Base-by-base conservation (phyloP, 2,329 filamentous ascomycete genomes). In the Alternaria rosae region DNA sequence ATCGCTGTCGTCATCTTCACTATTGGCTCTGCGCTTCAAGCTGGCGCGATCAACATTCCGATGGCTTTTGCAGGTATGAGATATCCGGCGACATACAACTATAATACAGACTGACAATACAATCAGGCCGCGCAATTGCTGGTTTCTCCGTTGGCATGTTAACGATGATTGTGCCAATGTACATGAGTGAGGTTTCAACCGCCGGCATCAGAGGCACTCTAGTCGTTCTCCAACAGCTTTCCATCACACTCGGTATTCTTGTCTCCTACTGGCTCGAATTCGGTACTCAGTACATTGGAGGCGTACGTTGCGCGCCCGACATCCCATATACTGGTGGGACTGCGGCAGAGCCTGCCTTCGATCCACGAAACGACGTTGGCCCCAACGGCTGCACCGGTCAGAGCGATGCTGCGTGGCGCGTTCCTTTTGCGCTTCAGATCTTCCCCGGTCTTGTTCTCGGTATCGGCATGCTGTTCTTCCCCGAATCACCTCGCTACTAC, bases 401-500 rank as follows among this genome's bases (percentile, higher is more conserved):
- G 23, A 92, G 63, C 15, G 65, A 70, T 45, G 62, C 69, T 21
- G 43, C 69, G 10, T 74, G 70, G 71, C 90, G 92, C 65, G 92
- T 95, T 59, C 91, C 92, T 55, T 92, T 95, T 67, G 88, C 81
- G 55, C 82, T 96, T 50, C 93, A 96, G 82, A 91, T 94, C 79
- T 81, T 88, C 60, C 95, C 91, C 89, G 92, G 90, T 52, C 44
- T 93, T 43, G 90, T 95, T 65, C 89, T 96, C 28, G 91, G 81
- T 25, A 76, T 76, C 43, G 92, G 92, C 73, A 83, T 85, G 76
- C 75, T 76, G 21, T 70, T 64, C 47, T 70, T 66, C 20, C 71
- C 71, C 2, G 70, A 74, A 28, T 70, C 66, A 15, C 71, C 71
- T 20, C 66, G 72, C 9, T 77, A 70, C 63, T 69, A 75, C 32